A percentile compares a stretch with the other conserved stretches of the same genome.
Evolutionary conservation across 139 green algal species (phyloP).

Genomic region (Chlamydomonas schloesseri): DNA sequence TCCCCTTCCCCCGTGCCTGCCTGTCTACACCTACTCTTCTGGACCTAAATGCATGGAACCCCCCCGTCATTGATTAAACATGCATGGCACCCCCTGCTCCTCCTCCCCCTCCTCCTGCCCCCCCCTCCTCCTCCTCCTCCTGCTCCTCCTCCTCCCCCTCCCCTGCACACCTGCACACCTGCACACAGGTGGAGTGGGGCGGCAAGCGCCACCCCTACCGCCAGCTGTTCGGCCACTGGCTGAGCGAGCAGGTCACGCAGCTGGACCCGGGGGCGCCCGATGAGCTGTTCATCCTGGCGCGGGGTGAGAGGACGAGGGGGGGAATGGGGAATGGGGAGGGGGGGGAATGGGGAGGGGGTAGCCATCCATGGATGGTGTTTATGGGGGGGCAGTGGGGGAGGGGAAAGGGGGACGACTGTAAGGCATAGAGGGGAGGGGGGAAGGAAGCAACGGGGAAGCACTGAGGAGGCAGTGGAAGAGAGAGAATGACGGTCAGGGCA

Average conservation of each 20-base stretch:
- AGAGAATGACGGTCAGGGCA: too few species aligned
- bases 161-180: neutral
- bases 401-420: neutral
- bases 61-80: too few species aligned
- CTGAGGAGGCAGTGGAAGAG: too few species aligned
- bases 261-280: conserved; percentile 65
- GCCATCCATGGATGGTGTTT: neutral
- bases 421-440: neutral
- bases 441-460: too few species aligned
- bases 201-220: conserved; percentile 41
- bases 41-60: too few species aligned
- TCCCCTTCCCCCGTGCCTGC: too few species aligned
- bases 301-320: conserved; percentile 33
- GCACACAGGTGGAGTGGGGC: conserved; percentile 24
- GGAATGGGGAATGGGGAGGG: neutral
- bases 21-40: too few species aligned
- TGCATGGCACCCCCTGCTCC: too few species aligned
- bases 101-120: too few species aligned
- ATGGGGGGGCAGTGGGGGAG: too few species aligned
- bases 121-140: neutral
- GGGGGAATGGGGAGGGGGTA: neutral
- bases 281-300: conserved; percentile 63
- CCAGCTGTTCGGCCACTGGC: conserved; percentile 44
- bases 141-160: neutral
- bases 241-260: conserved; percentile 50